These are phyloP conservation scores for Penicillium tannophilum DNA, from an alignment of 495 filamentous ascomycete genomes.

Conservation along the genomic window DNA sequence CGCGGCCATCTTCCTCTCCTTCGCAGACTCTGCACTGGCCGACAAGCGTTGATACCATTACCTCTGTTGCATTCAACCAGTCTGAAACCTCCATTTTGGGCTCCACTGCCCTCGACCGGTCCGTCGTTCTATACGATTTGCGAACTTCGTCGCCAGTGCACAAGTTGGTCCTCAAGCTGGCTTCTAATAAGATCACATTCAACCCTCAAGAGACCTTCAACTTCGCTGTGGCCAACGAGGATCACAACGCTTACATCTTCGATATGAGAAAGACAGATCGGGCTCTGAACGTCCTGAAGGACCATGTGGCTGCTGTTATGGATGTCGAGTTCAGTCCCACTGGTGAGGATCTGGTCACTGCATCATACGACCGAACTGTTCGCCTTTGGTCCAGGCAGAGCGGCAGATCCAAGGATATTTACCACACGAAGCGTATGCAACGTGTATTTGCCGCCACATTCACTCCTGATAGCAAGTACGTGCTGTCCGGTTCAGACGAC, in stretches of 20 bases:
- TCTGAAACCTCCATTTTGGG: slow-evolving; percentile 88
- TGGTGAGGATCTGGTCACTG: slow-evolving; percentile 89
- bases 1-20: slow-evolving; percentile 68
- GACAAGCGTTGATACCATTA: slow-evolving; percentile 89
- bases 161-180: slow-evolving; percentile 75
- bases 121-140: slow-evolving; percentile 85
- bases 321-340: slow-evolving; percentile 94
- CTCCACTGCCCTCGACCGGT: slow-evolving; percentile 80
- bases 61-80: slow-evolving; percentile 86
- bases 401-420: slow-evolving; percentile 84
- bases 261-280: slow-evolving; percentile 85
- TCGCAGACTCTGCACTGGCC: slow-evolving; percentile 86
- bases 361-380: slow-evolving; percentile 81
- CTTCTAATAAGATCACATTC: slow-evolving; percentile 85
- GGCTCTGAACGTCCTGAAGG: slow-evolving; percentile 89
- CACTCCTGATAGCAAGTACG: slow-evolving; percentile 85
- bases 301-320: slow-evolving; percentile 96
- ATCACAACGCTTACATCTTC: slow-evolving; percentile 80
- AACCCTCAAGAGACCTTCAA: slow-evolving; percentile 97
- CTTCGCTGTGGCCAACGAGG: slow-evolving; percentile 79
- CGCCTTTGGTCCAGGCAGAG: slow-evolving; percentile 77
- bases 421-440: slow-evolving; percentile 98
- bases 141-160: slow-evolving; percentile 82
- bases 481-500: slow-evolving; percentile 87
- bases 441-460: slow-evolving; percentile 83